Evolutionary conservation across 2,329 filamentous ascomycete species (phyloP), one percentile per base, ranked within the genome.

Genomic region (Dothiorella sarmentorum): DNA sequence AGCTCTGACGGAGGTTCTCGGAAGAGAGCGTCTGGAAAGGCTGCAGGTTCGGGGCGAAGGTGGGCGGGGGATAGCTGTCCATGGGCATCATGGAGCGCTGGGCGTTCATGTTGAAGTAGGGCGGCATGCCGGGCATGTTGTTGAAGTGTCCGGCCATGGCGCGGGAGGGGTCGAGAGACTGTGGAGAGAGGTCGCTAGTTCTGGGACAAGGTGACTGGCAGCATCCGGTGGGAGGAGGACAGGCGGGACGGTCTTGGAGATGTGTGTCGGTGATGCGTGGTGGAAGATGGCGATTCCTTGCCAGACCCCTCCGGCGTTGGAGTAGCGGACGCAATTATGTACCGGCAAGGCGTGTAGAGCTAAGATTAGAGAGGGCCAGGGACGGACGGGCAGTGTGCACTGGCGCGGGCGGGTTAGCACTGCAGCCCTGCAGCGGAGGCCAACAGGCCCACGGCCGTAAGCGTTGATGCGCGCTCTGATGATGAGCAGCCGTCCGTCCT

Each of bases 81-180:
- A 67, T 64, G 29, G 66, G 62, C 63, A 70, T 70, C 59, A 67
- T 62, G 44, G 67, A 63, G 40, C 68, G 66, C 33, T 68, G 69
- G 42, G 67, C 65, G 60, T 73, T 67, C 60, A 65, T 59, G 61
- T 66, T 68, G 64, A 73, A 73, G 62, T 73, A 73, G 53, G 71
- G 47, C 38, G 57, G 57, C 38, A 59, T 59, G 27, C 24, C 69
- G 26, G 69, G 68, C 51, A 70, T 67, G 27, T 69, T 63, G 60
- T 67, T 68, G 61, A 73, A 73, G 63, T 70, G 72, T 61, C 70
- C 70, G 67, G 71, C 72, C 72, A 74, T 74, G 61, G 62, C 64
- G 66, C 51, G 27, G 22, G 58, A 35, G 58, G 45, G 58, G 65
- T 60, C 56, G 56, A 51, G 52, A 57, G 53, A 58, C 56, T 17